Evolutionary conservation across 106 monocot genomes (phyloP), one percentile per base, ranked within the genome.

Genomic region (Dioscorea dumetorum): DNA sequence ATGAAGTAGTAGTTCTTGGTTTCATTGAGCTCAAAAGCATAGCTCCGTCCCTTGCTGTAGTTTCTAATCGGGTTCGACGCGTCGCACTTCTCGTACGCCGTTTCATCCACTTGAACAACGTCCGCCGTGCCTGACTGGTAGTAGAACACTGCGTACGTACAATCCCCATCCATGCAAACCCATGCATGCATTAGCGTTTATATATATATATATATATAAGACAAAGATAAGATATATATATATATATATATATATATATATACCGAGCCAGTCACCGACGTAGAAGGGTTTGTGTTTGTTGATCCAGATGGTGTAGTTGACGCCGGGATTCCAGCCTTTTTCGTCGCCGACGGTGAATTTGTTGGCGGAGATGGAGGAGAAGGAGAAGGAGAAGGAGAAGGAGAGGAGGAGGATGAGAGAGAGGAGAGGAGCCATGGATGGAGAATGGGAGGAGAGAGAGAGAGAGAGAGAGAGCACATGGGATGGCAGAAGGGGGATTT

Each of bases 261-360:
- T 81, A 95, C 95, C 88, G 64, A 95, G 88, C 91, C 91, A 95
- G 80, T 95, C 95, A 62, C 91, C 88, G 63, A 80, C 48, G 73
- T 95, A 79, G 80, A 91, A 95, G 65, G 77, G 86, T 16, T 60
- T 68, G 79, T 85, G 76, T 78, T 88, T 86, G 78, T 86, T 70
- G 78, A 67, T 84, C 95, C 95, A 95, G 33, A 64, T 32, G 57
- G 84, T 84, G 91, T 95, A 95, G 88, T 95, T 91, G 63, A 95
- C 95, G 70, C 77, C 72, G 49, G 91, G 88, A 60, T 88, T 95
- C 95, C 95, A 95, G 57, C 85, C 91, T 71, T 88, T 69, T 21
- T 12, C 17, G 70, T 81, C 86, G 61, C 93, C 93, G 18, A 93
- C 88, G 23, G 76, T 84, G 78, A 72, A 84, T 71, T 61, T 88